Evolutionary conservation across 73 alveolate species (phyloP).

Genomic region (Stentor roeselii): DNA sequence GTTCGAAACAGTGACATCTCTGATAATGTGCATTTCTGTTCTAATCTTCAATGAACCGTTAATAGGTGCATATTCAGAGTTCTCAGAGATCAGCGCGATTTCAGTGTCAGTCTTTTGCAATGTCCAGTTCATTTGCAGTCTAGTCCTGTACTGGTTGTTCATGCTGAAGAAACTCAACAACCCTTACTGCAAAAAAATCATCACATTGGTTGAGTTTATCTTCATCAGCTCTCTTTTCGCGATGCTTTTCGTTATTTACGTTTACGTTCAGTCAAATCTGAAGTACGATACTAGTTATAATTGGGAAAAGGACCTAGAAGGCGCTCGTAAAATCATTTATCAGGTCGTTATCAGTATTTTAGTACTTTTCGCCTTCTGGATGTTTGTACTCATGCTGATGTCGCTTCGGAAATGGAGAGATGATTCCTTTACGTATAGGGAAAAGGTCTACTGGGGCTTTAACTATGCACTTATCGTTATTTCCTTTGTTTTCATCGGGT

Average conservation of each 20-base stretch:
- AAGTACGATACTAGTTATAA: constrained; percentile 5
- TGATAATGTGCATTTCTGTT: not conserved
- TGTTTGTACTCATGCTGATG: not conserved
- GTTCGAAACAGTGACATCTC: not conserved
- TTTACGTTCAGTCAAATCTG: not conserved
- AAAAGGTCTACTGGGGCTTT: not conserved
- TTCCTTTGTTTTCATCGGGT: not conserved
- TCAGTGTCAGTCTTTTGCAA: not conserved
- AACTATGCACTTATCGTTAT: not conserved
- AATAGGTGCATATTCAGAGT: not conserved
- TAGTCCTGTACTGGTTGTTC: not conserved
- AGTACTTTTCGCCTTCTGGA: not conserved
- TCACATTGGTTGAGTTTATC: not conserved
- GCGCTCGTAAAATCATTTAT: no score
- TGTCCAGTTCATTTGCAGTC: not conserved
- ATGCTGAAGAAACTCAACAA: not conserved
- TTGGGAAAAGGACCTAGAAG: constrained; percentile 1
- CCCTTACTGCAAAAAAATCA: not conserved
- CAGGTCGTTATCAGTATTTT: not conserved
- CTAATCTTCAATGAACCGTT: constrained; percentile 14
- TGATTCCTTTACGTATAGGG: no score
- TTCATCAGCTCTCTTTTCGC: not conserved
- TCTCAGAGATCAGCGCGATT: not conserved
- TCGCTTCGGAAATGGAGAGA: no score
- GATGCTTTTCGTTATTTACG: not conserved